These are phyloP conservation scores for Fusarium redolens DNA, from an alignment of 2,329 filamentous ascomycete genomes.

Conservation along the genomic window DNA sequence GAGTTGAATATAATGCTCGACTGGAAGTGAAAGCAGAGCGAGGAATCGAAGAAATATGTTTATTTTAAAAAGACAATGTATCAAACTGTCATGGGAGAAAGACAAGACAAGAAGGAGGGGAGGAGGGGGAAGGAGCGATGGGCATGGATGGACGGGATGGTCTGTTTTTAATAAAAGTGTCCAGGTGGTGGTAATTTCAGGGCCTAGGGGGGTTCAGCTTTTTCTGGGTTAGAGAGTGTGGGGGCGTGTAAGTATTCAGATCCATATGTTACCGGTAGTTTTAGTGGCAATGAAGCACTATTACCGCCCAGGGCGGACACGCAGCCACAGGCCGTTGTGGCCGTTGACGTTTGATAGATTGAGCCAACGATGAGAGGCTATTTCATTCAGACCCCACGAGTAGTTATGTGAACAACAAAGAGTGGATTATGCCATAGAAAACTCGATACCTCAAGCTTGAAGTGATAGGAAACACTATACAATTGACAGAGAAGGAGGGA, in stretches of 20 bases:
- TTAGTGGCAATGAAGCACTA: constrained; percentile 24
- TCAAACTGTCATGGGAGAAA: constrained; percentile 40
- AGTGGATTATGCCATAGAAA: neutral
- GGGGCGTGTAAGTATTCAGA: constrained; percentile 20
- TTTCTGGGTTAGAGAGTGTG: constrained; percentile 11
- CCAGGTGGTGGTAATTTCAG: constrained; percentile 42
- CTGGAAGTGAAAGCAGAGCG: constrained; percentile 24
- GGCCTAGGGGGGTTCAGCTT: constrained; percentile 35
- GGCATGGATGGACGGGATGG: constrained; percentile 45
- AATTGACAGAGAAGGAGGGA: neutral
- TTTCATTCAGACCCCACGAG: neutral
- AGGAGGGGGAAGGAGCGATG: constrained; percentile 40
- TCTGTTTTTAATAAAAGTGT: constrained; percentile 47
- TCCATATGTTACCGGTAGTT: constrained; percentile 15
- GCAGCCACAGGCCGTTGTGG: constrained; percentile 26
- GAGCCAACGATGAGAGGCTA: neutral
- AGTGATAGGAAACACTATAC: neutral
- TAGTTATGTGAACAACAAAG: neutral
- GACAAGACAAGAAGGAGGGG: constrained; percentile 43
- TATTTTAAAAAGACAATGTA: constrained; percentile 32
- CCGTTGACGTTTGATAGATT: constrained; percentile 6
- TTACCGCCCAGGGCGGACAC: constrained; percentile 13
- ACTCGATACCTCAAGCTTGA: neutral
- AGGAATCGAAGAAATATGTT: constrained; percentile 30
- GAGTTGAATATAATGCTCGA: constrained; percentile 21